Evolutionary conservation across 106 monocot genomes (phyloP), one percentile per base, ranked within the genome.

Genomic region (Vanilla planifolia): DNA sequence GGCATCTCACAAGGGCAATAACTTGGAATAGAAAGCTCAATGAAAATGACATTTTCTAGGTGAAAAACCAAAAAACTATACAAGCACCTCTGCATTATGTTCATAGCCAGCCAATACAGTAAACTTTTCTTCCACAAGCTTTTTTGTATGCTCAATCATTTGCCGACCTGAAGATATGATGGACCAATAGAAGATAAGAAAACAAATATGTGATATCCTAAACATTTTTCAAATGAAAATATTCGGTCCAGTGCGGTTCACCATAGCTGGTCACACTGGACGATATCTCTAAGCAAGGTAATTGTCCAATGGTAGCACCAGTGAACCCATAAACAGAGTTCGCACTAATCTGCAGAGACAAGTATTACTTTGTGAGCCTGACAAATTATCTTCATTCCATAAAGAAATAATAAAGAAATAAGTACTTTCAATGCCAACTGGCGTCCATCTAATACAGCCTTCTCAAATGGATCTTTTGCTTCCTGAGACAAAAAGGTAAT

Each of bases 191-290:
- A 9, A 25, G 22, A 42, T 59, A 42, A 60, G 3, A n/a, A 41
- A 70, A 25, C 22, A 48, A 51, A 35, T 1, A 36, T 0, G 33
- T 37, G 37, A 34, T 17, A 23, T 34, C 15, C 14, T 39, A 4
- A 32, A 1, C 16, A 35, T 14, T 26, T 22, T n/a, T 17, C 4
- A 35, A 23, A 11, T 43, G 43, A 69, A 13, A 56, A 35, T 24
- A n/a, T n/a, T n/a, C n/a, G n/a, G n/a, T n/a, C n/a, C n/a, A n/a
- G n/a, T n/a, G n/a, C n/a, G n/a, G n/a, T 43, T 65, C 73, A 98
- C 98, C 98, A 77, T 92, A 98, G 85, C 98, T 98, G 32, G 98
- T 98, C 39, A 98, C 98, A 64, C 98, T 98, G 16, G 98, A 98
- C 40, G 98, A 98, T 58, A 98, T 98, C 67, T 92, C 98, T 66